Percentiles rank a stretch among this genome's conserved stretches.
These are phyloP conservation scores for Penicillium salamii DNA, from an alignment of 495 filamentous ascomycete genomes.

Conservation along the genomic window DNA sequence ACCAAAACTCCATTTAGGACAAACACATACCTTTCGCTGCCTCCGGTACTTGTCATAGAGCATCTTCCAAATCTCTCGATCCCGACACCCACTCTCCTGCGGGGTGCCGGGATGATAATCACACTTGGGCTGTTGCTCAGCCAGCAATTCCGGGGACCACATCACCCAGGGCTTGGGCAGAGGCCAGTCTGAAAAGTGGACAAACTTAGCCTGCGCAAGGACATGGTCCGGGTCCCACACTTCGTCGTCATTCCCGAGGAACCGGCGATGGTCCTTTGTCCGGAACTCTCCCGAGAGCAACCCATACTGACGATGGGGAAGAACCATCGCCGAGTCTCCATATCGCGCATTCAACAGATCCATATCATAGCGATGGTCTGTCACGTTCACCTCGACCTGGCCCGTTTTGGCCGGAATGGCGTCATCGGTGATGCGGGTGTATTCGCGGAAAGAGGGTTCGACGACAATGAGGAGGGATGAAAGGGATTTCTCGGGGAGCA, in stretches of 20 bases:
- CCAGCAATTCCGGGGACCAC: slow-evolving; percentile 53
- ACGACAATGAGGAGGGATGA: slow-evolving; percentile 64
- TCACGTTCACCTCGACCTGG: slow-evolving; percentile 31
- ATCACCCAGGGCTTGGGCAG: slow-evolving; percentile 76
- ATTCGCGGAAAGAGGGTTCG: slow-evolving; percentile 56
- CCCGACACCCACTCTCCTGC: slow-evolving; percentile 54
- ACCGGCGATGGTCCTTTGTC: slow-evolving; percentile 53
- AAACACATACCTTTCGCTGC: slow-evolving; percentile 52
- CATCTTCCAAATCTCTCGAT: slow-evolving; percentile 67
- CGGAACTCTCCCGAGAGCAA: slow-evolving; percentile 73
- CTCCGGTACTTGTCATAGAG: slow-evolving; percentile 67
- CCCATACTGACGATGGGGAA: slow-evolving; percentile 73
- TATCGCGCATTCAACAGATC: slow-evolving; percentile 74
- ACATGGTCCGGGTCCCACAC: slow-evolving; percentile 66
- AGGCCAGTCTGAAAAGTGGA: slow-evolving; percentile 83
- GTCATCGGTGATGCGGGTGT: slow-evolving; percentile 48
- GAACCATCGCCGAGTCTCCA: slow-evolving; percentile 59
- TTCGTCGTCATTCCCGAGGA: slow-evolving; percentile 60
- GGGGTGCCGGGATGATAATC: slow-evolving; percentile 43
- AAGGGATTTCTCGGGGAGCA: slow-evolving; percentile 52
- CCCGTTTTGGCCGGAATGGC: slow-evolving; percentile 26
- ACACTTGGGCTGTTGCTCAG: slow-evolving; percentile 58
- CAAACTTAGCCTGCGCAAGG: slow-evolving; percentile 65
- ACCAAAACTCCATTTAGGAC: not conserved
- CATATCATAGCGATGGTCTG: slow-evolving; percentile 59